Evolutionary conservation across 1,139 yeast species (phyloP).

Genomic region (Hyphopichia buzzinii): DNA sequence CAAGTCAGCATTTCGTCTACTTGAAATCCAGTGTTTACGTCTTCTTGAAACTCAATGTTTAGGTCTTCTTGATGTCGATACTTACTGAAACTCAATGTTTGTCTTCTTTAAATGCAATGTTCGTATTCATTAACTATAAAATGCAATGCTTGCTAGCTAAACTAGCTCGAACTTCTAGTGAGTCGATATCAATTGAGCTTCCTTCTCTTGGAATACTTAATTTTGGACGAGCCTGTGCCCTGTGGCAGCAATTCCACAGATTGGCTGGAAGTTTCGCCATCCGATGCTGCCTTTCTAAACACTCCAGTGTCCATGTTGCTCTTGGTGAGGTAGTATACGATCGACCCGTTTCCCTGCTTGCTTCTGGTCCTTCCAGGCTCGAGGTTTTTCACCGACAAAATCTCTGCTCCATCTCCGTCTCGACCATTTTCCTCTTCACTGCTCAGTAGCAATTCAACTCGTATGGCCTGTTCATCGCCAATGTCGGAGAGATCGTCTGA

Average conservation of each 20-base stretch:
- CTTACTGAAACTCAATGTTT: no score
- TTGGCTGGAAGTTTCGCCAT: not conserved
- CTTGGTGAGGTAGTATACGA: not conserved
- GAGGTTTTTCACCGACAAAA: not conserved
- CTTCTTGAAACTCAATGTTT: no score
- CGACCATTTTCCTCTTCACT: slow-evolving; percentile 1
- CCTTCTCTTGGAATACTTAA: not conserved
- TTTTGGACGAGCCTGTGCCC: not conserved
- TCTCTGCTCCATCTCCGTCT: not conserved
- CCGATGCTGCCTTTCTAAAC: not conserved
- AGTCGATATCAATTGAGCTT: not conserved
- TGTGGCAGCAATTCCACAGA: not conserved
- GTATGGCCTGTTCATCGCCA: slow-evolving; percentile 1
- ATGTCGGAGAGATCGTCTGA: slow-evolving; percentile 1
- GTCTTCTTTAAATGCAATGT: no score
- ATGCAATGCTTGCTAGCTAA: no score
- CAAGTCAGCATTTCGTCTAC: no score
- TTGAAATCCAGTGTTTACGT: no score
- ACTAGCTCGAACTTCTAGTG: no score
- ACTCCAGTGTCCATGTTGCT: not conserved
- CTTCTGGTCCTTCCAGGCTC: not conserved
- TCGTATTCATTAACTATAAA: no score
- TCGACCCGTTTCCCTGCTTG: not conserved
- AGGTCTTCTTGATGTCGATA: no score
- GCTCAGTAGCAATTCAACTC: slow-evolving; percentile 1